These are phyloP conservation scores for Alternaria novae-zelandiae DNA, from an alignment of 2,329 filamentous ascomycete species.

Conservation along the genomic window DNA sequence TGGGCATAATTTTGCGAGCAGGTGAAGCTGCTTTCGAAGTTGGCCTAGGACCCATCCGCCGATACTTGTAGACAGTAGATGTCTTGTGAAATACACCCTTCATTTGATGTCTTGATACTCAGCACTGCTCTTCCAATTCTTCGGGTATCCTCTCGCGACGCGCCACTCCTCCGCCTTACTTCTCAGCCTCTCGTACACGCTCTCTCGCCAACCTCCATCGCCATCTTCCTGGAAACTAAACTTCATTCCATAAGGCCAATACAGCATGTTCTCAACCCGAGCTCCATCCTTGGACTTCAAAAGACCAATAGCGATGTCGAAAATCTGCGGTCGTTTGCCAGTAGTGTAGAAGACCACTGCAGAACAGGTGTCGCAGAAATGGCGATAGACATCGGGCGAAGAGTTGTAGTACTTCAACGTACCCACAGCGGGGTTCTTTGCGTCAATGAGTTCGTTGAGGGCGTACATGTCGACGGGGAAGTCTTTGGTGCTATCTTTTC, in stretches of 20 bases:
- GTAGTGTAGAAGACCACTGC: constrained; percentile 56
- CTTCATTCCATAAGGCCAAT: constrained; percentile 50
- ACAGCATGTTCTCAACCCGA: constrained; percentile 54
- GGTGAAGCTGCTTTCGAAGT: no score
- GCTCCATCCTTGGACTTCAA: constrained; percentile 55
- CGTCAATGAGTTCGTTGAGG: constrained; percentile 48
- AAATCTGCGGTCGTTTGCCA: constrained; percentile 47
- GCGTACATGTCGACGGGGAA: constrained; percentile 42
- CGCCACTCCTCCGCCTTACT: constrained; percentile 49
- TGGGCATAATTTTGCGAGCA: no score
- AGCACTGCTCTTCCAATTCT: constrained; percentile 37
- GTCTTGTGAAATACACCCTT: no score
- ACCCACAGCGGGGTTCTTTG: constrained; percentile 49
- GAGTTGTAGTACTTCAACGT: constrained; percentile 55
- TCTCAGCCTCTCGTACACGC: constrained; percentile 39
- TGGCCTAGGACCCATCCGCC: no score
- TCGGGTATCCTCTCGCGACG: constrained; percentile 39
- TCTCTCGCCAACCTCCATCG: constrained; percentile 52
- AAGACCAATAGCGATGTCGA: constrained; percentile 56
- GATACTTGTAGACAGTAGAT: no score
- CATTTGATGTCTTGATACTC: background rate
- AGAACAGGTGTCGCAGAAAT: constrained; percentile 58
- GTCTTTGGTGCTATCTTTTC: background rate
- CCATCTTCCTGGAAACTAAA: constrained; percentile 39
- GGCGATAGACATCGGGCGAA: constrained; percentile 55